These are phyloP conservation scores for Fusarium sarcochroum DNA, from an alignment of 2,329 filamentous ascomycete species.

Conservation along the genomic window DNA sequence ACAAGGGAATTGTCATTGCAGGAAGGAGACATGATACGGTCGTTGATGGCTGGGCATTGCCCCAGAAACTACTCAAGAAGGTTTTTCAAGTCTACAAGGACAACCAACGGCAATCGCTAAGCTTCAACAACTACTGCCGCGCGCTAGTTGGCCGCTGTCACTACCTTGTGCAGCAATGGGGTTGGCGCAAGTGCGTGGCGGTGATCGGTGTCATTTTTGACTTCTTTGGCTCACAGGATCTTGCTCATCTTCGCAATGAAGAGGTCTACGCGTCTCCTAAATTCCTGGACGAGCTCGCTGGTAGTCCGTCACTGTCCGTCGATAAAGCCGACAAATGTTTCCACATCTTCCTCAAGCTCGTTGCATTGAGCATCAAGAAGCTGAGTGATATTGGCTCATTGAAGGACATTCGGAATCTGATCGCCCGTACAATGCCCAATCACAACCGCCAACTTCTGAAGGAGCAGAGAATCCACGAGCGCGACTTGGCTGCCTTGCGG, in stretches of 20 bases:
- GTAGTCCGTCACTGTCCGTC: conserved; percentile 62
- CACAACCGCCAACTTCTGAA: conserved; percentile 75
- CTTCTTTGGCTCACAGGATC: conserved; percentile 74
- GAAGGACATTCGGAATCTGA: conserved; percentile 73
- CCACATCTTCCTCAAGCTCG: conserved; percentile 75
- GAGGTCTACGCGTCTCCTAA: conserved; percentile 71
- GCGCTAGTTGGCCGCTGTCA: conserved; percentile 73
- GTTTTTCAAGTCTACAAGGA: conserved; percentile 71
- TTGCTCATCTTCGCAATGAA: conserved; percentile 75
- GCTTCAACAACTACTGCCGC: conserved; percentile 76
- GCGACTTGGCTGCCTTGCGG: conserved; percentile 73
- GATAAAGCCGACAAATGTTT: conserved; percentile 73
- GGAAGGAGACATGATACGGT: conserved; percentile 50
- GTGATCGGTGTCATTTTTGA: conserved; percentile 75
- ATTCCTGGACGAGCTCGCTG: conserved; percentile 70
- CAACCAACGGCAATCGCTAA: conserved; percentile 68
- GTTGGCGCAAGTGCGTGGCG: conserved; percentile 71
- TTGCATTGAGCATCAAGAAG: conserved; percentile 69
- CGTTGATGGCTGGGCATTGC: conserved; percentile 71
- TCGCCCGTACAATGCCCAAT: conserved; percentile 74
- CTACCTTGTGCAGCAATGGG: conserved; percentile 75
- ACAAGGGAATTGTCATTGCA: conserved; percentile 62
- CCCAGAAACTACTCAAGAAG: conserved; percentile 68
- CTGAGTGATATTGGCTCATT: conserved; percentile 62
- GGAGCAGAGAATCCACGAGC: conserved; percentile 71